Percentiles rank a stretch among this genome's conserved stretches.
phyloP scores from a whole-genome alignment of 1,139 yeast species.

The Lodderomyces margitis region DNA sequence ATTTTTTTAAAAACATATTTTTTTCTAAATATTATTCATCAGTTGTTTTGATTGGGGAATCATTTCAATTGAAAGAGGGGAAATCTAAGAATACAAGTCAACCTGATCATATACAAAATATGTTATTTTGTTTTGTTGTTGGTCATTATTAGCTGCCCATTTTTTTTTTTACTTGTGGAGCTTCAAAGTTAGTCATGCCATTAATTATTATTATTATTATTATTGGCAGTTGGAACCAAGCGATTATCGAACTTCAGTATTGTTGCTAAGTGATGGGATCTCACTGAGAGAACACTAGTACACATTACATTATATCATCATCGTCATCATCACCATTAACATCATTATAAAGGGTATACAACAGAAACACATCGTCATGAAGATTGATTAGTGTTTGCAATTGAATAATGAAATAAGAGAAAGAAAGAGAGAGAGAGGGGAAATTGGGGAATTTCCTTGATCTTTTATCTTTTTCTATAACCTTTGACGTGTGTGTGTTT shows the following conservation, averaged over 20 bases:
- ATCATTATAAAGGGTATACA: background rate
- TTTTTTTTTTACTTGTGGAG: background rate
- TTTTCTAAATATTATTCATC: conserved; percentile 2
- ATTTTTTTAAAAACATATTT: background rate
- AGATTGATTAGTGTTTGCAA: conserved; percentile 2
- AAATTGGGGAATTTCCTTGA: conserved; percentile 1
- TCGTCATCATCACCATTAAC: background rate
- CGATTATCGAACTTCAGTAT: background rate
- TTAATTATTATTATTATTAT: too few species aligned
- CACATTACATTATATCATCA: background rate
- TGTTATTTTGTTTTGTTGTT: background rate
- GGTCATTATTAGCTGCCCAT: too few species aligned
- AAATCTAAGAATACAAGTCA: conserved; percentile 3
- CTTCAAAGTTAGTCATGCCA: too few species aligned
- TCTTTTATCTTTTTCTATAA: background rate
- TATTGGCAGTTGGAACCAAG: too few species aligned
- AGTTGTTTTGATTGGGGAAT: conserved; percentile 3
- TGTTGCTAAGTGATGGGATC: background rate
- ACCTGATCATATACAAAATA: background rate
- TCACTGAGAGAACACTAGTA: background rate
- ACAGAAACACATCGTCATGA: background rate
- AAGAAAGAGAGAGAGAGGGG: background rate
- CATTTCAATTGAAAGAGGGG: conserved; percentile 1
- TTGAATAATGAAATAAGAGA: too few species aligned
- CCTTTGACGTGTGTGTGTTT: too few species aligned